Evolutionary conservation across 331 rosid species (phyloP), one percentile per base, ranked within the genome.

Genomic region (Telfairia occidentalis): DNA sequence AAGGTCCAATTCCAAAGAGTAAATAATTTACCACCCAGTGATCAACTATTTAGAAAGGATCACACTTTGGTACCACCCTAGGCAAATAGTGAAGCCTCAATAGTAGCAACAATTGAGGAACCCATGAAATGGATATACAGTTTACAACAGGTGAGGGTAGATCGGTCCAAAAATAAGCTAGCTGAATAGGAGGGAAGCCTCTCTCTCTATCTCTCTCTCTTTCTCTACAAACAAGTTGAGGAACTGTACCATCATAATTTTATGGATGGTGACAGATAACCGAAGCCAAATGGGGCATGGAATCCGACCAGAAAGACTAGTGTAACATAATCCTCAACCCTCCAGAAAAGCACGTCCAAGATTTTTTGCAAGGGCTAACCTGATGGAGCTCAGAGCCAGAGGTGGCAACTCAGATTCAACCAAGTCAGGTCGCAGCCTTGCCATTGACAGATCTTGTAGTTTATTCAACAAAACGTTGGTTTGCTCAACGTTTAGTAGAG

Each of bases 311-410:
- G n/a, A n/a, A 7, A 9, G 34, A n/a, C n/a, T 23, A 23, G 37
- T 28, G 2, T 0, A 34, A 34, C 5, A n/a, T 61, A 48, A 12
- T 38, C 30, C 46, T 73, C 77, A 85, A 83, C 90, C 97, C 76
- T 87, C 92, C 73, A 92, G 87, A 72, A 90, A 87, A 37, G 96
- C 96, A 45, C 90, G 97, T 65, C 97, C 97, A 34, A 94, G 97
- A 79, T 88, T 90, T 55, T 90, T 84, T 7, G 97, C 97, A 28
- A 90, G 96, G 72, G 97, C 96, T 29, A 95, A 53, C 84, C 98
- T 89, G 37, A 90, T 89, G 65, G 89, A 86, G 52, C 85, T 66
- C 32, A 87, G 70, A 57, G 96, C 96, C 78, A 85, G 86, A 1
- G 82, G 29, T 18, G 96, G 89, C 76, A 90, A 82, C 75, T 79